Percentiles rank a stretch among this genome's conserved stretches.
These are phyloP conservation scores for Coffea canephora DNA, from an alignment of 257 asterid species.

Conservation along the genomic window DNA sequence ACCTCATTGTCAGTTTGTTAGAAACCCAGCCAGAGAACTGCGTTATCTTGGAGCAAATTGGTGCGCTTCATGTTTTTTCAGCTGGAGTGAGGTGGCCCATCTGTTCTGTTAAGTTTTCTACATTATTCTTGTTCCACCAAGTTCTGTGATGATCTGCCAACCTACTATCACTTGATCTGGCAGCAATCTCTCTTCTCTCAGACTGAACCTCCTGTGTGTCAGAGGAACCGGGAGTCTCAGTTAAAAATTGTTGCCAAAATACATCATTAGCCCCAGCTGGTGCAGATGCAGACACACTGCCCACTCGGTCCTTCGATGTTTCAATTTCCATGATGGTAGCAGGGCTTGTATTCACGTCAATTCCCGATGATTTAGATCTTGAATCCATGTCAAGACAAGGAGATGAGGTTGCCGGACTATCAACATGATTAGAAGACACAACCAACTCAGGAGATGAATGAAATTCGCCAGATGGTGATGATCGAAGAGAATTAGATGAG, in stretches of 20 bases:
- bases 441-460: conserved; percentile 42
- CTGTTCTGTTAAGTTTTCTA: conserved; percentile 46
- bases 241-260: conserved; percentile 86
- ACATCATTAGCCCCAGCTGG: conserved; percentile 57
- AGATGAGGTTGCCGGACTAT: conserved; percentile 48
- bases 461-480: conserved; percentile 48
- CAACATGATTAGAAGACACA: conserved; percentile 30
- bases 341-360: conserved; percentile 42
- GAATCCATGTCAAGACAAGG: conserved; percentile 37
- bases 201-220: conserved; percentile 42
- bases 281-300: conserved; percentile 22
- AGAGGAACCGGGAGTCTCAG: conserved; percentile 56
- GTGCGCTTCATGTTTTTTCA: conserved; percentile 27
- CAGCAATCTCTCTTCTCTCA: conserved; percentile 29
- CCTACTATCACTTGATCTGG: conserved; percentile 25
- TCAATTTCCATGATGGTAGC: conserved; percentile 19
- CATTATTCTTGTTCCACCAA: conserved; percentile 53
- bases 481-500: conserved; percentile 36
- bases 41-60: background rate
- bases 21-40: background rate
- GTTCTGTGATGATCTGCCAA: conserved; percentile 34
- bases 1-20: conserved; percentile 12
- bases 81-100: conserved; percentile 54
- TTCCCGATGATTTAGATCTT: conserved; percentile 30
- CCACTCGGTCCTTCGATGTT: conserved; percentile 24